These are phyloP conservation scores for Aegilops tauschii DNA, from an alignment of 176 grass and related monocot genomes.

Conservation along the genomic window DNA sequence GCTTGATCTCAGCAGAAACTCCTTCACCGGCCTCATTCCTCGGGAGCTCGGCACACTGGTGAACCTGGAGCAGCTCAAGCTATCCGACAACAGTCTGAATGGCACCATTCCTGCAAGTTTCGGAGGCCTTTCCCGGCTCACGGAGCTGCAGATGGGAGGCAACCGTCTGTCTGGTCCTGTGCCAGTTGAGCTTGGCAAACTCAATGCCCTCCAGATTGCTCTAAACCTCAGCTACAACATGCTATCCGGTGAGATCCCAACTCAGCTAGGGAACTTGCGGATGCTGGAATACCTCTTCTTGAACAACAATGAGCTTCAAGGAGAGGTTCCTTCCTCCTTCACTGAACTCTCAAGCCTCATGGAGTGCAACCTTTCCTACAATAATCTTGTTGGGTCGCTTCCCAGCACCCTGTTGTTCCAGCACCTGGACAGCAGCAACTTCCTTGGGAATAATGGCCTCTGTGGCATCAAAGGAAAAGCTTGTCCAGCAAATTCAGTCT, in stretches of 20 bases:
- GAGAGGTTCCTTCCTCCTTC: conserved; percentile 76
- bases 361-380: conserved; percentile 96
- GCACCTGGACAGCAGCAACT: conserved; percentile 79
- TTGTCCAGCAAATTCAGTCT: conserved; percentile 38
- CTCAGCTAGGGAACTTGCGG: conserved; percentile 70
- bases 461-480: conserved; percentile 64
- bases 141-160: conserved; percentile 90
- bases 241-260: conserved; percentile 76
- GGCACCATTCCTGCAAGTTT: conserved; percentile 79
- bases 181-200: conserved; percentile 75
- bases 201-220: conserved; percentile 77
- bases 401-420: conserved; percentile 66
- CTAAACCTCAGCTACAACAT: conserved; percentile 90
- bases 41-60: conserved; percentile 67
- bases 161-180: conserved; percentile 63
- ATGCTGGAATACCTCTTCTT: conserved; percentile 82
- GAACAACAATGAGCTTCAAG: conserved; percentile 90
- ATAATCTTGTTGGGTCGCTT: conserved; percentile 70
- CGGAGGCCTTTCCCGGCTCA: conserved; percentile 68
- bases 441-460: conserved; percentile 76
- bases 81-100: conserved; percentile 83
- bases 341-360: conserved; percentile 66
- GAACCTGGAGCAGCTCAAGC: conserved; percentile 75
- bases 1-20: conserved; percentile 91
- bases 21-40: conserved; percentile 64